A percentile compares a stretch with the other conserved stretches of the same genome.
Evolutionary conservation across 176 grass and related monocot species (phyloP).

Genomic region (Lolium perenne): DNA sequence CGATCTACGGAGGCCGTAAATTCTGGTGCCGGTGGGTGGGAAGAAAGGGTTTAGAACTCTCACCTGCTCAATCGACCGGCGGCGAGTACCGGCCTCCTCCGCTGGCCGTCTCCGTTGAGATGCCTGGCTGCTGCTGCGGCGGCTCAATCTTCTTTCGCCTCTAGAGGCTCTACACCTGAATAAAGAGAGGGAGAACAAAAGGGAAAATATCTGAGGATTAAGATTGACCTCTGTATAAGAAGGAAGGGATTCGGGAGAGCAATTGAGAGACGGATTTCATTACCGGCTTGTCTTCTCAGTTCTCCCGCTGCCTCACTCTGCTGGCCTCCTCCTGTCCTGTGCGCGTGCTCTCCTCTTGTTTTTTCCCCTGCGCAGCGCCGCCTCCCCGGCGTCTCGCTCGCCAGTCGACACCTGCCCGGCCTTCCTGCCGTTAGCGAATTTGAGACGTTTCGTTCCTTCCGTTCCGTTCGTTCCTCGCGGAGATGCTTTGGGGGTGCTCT

Average conservation of each 20-base stretch:
- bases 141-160: background rate
- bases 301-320: background rate
- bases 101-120: background rate
- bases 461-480: no score
- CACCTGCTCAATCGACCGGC: constrained; percentile 11
- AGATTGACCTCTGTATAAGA: background rate
- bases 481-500: background rate
- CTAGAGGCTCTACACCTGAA: background rate
- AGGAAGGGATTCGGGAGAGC: background rate
- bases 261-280: background rate
- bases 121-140: background rate
- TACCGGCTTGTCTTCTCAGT: background rate
- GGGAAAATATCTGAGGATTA: background rate
- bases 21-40: background rate
- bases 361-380: no score
- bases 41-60: background rate
- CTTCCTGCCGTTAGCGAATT: background rate
- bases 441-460: constrained; percentile 16
- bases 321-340: background rate
- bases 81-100: background rate
- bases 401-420: background rate
- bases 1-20: background rate
- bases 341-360: background rate
- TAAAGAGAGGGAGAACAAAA: background rate
- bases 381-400: background rate